Conservation (phyloP, 2,329 filamentous ascomycete genomes). For the Arthrobotrys sinensis region DNA sequence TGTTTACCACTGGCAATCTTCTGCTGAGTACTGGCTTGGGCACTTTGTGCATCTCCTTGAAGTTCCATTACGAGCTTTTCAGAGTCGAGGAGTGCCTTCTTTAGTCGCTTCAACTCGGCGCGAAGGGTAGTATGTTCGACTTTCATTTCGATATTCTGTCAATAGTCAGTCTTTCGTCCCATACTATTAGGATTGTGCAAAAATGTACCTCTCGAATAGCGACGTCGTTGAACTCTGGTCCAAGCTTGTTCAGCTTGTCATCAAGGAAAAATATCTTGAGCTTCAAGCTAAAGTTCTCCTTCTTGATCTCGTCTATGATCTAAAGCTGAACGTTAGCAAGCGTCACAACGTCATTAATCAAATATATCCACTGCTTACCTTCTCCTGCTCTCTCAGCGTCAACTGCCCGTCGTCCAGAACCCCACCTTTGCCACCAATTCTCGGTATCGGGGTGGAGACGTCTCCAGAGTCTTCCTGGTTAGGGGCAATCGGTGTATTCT, state of each 20-base stretch:
- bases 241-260: conserved; percentile 87
- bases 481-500: conserved; percentile 82
- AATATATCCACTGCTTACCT: conserved; percentile 71
- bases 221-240: conserved; percentile 88
- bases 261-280: conserved; percentile 97
- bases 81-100: conserved; percentile 84
- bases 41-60: conserved; percentile 82
- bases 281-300: conserved; percentile 97
- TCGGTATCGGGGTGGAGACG: conserved; percentile 84
- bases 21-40: conserved; percentile 84
- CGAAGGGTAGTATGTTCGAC: conserved; percentile 92
- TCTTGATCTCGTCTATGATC: conserved; percentile 93
- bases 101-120: conserved; percentile 86
- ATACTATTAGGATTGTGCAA: background rate
- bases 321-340: conserved; percentile 63
- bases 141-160: conserved; percentile 91
- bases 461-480: conserved; percentile 81
- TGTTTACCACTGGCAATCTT: conserved; percentile 80
- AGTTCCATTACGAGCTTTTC: conserved; percentile 90
- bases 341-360: conserved; percentile 38
- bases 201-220: conserved; percentile 77
- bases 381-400: conserved; percentile 93
- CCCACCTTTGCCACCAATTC: conserved; percentile 75
- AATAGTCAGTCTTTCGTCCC: conserved; percentile 5
- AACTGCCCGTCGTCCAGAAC: conserved; percentile 89